Base-by-base conservation (phyloP, 176 grass and related monocot species). In the Carex kokanica region DNA sequence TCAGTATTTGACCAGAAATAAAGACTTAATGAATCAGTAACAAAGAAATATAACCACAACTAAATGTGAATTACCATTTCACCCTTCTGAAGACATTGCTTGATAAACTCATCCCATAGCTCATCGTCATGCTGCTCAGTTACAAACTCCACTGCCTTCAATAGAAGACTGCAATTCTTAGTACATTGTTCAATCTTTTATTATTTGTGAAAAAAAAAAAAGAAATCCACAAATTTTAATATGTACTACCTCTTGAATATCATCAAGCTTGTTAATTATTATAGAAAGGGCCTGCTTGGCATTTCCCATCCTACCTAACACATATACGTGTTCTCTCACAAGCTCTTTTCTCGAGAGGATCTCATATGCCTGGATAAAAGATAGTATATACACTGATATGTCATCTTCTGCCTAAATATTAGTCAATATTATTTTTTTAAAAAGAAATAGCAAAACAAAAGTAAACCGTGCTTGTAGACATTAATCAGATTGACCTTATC, bases 241-340 rank as follows among this genome's bases (percentile, higher is more conserved):
- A 72, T 72, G 60, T 24, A 40, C 27, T 80, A 99, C 96, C 96
- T 99, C 93, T 69, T 89, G 81, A 75, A 99, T 99, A 58, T 95
- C 86, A 59, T 99, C 96, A 84, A 99, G 53, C 71, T 93, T 91
- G 86, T 99, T 99, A 82, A 99, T 95, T 77, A 95, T 95, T 32
- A 89, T 86, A 27, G 89, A 94, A 56, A 99, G 96, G 13, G 96
- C 96, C 89, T 92, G 83, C 88, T 99, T 99, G n/a, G 93, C 85
- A 84, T 99, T 99, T 87, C 96, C 96, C 96, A 95, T 99, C 79
- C 91, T 92, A 74, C 93, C 96, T 84, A 99, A 90, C 63, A 95
- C 90, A 85, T 89, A 99, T 60, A 93, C 93, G 71, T 95, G 93
- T 84, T 99, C 96, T 85, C 47, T 90, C 51, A 95, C 84, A 86